A percentile compares a stretch with the other conserved stretches of the same genome.
phyloP scores from a whole-genome alignment of 352 stramenopile species.

The Aphanomyces euteiches region DNA sequence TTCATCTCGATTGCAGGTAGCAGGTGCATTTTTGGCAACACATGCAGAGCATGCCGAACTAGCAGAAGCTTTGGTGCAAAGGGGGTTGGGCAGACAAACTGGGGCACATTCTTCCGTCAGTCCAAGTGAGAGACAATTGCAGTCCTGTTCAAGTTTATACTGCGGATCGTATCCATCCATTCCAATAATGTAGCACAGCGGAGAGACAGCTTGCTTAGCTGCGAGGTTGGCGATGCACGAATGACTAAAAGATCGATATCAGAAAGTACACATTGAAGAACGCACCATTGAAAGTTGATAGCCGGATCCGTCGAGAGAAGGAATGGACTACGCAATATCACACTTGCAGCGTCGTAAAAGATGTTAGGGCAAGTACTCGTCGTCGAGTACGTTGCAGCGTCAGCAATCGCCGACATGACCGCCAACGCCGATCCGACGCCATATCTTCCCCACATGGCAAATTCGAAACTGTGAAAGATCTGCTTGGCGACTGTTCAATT shows the following conservation, averaged over 20 bases:
- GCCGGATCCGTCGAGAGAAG: conserved; percentile 24
- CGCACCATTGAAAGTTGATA: conserved; percentile 24
- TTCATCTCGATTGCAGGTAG: conserved; percentile 6
- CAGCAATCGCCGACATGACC: not conserved
- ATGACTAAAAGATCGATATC: conserved; percentile 16
- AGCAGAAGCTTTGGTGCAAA: conserved; percentile 15
- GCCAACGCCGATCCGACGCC: not conserved
- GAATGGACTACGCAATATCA: conserved; percentile 28
- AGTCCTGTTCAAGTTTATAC: conserved; percentile 22
- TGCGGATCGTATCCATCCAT: conserved; percentile 27
- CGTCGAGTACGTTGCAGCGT: not conserved
- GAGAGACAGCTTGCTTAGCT: conserved; percentile 19
- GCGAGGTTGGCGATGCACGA: conserved; percentile 29
- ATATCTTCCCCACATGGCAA: not conserved
- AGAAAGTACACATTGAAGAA: not conserved
- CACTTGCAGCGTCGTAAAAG: conserved; percentile 21
- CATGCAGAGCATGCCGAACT: conserved; percentile 19
- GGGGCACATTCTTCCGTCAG: conserved; percentile 21
- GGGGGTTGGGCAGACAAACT: conserved; percentile 23
- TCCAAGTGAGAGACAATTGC: conserved; percentile 25
- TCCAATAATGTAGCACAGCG: conserved; percentile 25
- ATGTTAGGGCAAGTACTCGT: conserved; percentile 26
- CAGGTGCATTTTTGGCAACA: conserved; percentile 21
- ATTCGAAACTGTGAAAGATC: conserved; percentile 14
- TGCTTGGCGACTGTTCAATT: conserved; percentile 1